Base-by-base conservation (phyloP, 371 early-diverging fungal genomes). In the Mucor irregularis region DNA sequence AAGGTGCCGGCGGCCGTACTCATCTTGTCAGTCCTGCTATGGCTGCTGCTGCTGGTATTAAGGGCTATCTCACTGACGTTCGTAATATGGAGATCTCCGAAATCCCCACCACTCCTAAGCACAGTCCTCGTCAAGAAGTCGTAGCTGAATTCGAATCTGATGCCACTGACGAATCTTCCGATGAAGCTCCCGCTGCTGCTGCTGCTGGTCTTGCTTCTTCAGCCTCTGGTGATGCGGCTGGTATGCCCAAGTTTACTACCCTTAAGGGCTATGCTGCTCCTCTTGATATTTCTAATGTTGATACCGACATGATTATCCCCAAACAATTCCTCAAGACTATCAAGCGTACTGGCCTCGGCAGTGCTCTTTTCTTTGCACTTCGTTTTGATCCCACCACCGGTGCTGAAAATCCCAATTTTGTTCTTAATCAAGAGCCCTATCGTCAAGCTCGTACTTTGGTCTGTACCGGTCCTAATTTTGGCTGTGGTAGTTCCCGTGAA, bases 301-400 rank as follows among this genome's bases (percentile, higher is more conserved):
- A 87, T 66, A 87, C 88, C 25, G 88, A 87, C 64, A 84, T 81
- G 82, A 82, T 87, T 57, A 87, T 87, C 64, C 88, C 88, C 62
- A 87, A 87, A 64, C 85, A 87, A 63, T 87, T 87, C 73, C 73
- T 87, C 43, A 87, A 87, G 72, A 87, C 88, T 43, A 87, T 87
- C 71, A 79, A 83, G 61, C 80, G 85, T 25, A 87, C 88, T 16
- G 88, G 88, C 7, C 78, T 87, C 26, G 85, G 85, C 34, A 64
- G 49, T 31, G 76, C 82, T 31, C 71, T 87, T 14, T 87, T 87
- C 69, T 78, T 76, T 62, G 76, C 73, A 40, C 65, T 84, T 45
- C 82, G 88, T 35, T 84, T 71, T 54, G 73, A 83, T 68, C 54
- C 74, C 33, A 35, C 61, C n/a, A 76, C 78, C 5, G 71, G 68